phyloP scores from a whole-genome alignment of 805 yeast genomes.

The Citeromyces matritensis region DNA sequence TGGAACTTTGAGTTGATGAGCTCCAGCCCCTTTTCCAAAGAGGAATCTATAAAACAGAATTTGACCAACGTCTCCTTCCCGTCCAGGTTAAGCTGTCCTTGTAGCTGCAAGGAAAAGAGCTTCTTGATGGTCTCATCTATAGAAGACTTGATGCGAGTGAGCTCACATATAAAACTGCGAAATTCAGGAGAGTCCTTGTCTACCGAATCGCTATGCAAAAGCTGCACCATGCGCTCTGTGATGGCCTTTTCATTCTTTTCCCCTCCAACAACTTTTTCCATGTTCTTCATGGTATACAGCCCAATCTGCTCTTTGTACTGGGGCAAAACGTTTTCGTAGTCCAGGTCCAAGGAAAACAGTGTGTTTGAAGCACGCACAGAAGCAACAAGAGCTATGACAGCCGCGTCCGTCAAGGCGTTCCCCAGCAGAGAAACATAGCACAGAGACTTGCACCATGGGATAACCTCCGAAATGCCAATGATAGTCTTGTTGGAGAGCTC shows the following conservation, averaged over 20 bases:
- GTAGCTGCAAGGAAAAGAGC: conserved; percentile 40
- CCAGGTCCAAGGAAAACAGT: conserved; percentile 57
- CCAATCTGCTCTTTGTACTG: conserved; percentile 60
- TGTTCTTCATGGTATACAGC: conserved; percentile 67
- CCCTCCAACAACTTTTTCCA: conserved; percentile 31
- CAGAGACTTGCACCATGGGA: conserved; percentile 53
- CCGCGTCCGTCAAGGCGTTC: conserved; percentile 40
- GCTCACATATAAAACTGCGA: conserved; percentile 19
- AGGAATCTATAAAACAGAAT: conserved; percentile 53
- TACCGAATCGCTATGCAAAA: conserved; percentile 1
- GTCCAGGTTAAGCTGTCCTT: conserved; percentile 38
- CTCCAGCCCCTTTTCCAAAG: conserved; percentile 41
- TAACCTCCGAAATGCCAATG: conserved; percentile 44
- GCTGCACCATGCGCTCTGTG: conserved; percentile 1
- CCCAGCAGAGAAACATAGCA: conserved; percentile 60
- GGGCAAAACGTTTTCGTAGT: conserved; percentile 43
- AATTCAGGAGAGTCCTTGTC: conserved; percentile 6
- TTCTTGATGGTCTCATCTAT: conserved; percentile 37
- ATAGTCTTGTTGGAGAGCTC: conserved; percentile 40
- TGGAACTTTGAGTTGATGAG: conserved; percentile 3
- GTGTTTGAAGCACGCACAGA: conserved; percentile 53
- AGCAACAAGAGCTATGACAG: conserved; percentile 51
- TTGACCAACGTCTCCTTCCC: conserved; percentile 68
- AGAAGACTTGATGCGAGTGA: conserved; percentile 20
- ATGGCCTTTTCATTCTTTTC: background rate